These are phyloP conservation scores for Lactuca sativa DNA, from an alignment of 129 eudicot genomes.

Conservation along the genomic window DNA sequence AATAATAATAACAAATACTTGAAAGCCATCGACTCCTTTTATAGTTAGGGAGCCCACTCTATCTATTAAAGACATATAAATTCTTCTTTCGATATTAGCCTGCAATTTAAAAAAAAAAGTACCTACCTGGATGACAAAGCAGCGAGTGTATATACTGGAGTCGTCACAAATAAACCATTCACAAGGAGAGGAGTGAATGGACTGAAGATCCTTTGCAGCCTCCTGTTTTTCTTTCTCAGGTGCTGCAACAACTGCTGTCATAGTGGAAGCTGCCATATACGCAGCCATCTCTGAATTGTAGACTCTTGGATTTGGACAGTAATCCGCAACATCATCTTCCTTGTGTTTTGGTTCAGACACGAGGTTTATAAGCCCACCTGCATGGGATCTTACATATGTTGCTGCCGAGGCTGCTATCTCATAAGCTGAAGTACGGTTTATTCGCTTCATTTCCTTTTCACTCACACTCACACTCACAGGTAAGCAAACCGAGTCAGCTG, in stretches of 20 bases:
- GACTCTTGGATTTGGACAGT: conserved; percentile 31
- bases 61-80: too few relatives aligned
- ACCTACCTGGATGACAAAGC: conserved; percentile 89
- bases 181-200: conserved; percentile 77
- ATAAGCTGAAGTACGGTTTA: conserved; percentile 47
- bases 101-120: background rate
- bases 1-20: too few relatives aligned
- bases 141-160: conserved; percentile 64
- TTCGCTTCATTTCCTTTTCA: conserved; percentile 1
- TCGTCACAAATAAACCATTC: conserved; percentile 92
- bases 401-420: conserved; percentile 86
- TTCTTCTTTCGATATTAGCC: too few relatives aligned
- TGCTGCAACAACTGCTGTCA: conserved; percentile 90
- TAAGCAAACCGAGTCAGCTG: conserved; percentile 31
- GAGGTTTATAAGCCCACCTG: conserved; percentile 36
- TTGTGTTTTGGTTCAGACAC: conserved; percentile 26
- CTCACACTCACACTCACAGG: conserved; percentile 10
- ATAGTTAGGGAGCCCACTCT: too few relatives aligned
- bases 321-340: conserved; percentile 26
- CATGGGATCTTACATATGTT: conserved; percentile 61
- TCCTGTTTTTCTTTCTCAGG: conserved; percentile 70
- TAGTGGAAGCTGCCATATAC: conserved; percentile 75
- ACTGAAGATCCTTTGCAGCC: conserved; percentile 72
- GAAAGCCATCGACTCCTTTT: too few relatives aligned
- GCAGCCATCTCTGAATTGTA: conserved; percentile 78